phyloP scores from a whole-genome alignment of 192 early-diverging fungal genomes.

The Coemansia sp. region DNA sequence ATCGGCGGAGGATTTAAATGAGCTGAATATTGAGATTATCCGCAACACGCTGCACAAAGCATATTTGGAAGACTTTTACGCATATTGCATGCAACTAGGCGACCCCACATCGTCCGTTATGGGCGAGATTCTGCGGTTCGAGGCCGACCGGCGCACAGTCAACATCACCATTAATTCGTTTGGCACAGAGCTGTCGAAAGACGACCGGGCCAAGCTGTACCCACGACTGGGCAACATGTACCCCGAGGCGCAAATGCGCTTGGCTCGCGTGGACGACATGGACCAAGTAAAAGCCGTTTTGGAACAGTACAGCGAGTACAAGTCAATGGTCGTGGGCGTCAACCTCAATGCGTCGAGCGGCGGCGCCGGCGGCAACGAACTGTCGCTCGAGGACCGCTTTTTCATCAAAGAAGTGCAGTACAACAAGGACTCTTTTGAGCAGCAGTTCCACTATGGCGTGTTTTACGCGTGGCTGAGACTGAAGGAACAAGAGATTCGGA shows the following conservation, averaged over 20 bases:
- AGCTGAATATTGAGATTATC: constrained; percentile 99
- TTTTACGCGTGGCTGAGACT: constrained; percentile 95
- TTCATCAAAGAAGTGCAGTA: constrained; percentile 94
- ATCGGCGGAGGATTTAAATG: constrained; percentile 95
- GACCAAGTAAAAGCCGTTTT: constrained; percentile 89
- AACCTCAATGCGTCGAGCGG: constrained; percentile 36
- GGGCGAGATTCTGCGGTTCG: constrained; percentile 93
- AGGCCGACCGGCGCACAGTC: constrained; percentile 95
- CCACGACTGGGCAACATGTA: constrained; percentile 88
- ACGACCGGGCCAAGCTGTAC: constrained; percentile 94
- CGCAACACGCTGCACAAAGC: constrained; percentile 98
- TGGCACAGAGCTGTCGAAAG: constrained; percentile 94
- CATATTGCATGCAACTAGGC: constrained; percentile 79
- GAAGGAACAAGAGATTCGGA: constrained; percentile 98
- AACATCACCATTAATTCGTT: constrained; percentile 99
- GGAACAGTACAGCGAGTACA: constrained; percentile 88
- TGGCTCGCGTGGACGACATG: constrained; percentile 86
- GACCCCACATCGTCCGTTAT: constrained; percentile 89
- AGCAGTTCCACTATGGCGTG: constrained; percentile 96
- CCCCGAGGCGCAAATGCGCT: constrained; percentile 82
- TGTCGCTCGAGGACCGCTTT: constrained; percentile 90
- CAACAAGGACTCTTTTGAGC: constrained; percentile 90
- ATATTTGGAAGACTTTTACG: constrained; percentile 97
- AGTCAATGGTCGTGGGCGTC: constrained; percentile 74
- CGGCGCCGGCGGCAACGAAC: constrained; percentile 52